Conservation (phyloP, 441 rosid genomes). For the Adansonia rubrostipa region DNA sequence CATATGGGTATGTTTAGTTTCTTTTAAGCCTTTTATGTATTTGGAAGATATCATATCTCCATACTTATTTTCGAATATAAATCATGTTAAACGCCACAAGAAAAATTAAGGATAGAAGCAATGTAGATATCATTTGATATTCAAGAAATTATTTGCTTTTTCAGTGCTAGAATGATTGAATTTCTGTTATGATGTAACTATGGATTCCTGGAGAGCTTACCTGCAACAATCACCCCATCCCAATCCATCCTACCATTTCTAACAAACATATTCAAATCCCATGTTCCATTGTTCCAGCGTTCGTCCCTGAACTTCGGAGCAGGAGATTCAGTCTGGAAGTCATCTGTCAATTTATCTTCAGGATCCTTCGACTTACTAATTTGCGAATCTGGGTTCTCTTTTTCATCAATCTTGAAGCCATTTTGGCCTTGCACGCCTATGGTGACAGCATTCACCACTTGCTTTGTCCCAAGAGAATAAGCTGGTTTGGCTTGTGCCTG, state of each 20-base stretch:
- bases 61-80: too few relatives aligned
- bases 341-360: slow-evolving; percentile 24
- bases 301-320: slow-evolving; percentile 38
- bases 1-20: too few relatives aligned
- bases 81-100: too few relatives aligned
- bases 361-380: slow-evolving; percentile 17
- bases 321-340: slow-evolving; percentile 30
- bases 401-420: slow-evolving; percentile 27
- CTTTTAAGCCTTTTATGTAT: too few relatives aligned
- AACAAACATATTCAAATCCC: slow-evolving; percentile 64
- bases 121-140: background rate
- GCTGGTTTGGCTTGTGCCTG: slow-evolving; percentile 31
- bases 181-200: background rate
- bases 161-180: background rate
- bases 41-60: too few relatives aligned
- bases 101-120: background rate
- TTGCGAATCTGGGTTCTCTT: slow-evolving; percentile 17
- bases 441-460: slow-evolving; percentile 36
- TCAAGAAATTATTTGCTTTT: background rate
- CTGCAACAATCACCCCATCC: slow-evolving; percentile 52
- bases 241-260: slow-evolving; percentile 56
- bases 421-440: slow-evolving; percentile 37
- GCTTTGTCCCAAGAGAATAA: slow-evolving; percentile 40
- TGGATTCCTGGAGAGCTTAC: slow-evolving; percentile 20
- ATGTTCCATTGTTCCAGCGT: slow-evolving; percentile 56